These are phyloP conservation scores for Penicillium sp. DNA, from an alignment of 2,329 filamentous ascomycete genomes.

Conservation along the genomic window DNA sequence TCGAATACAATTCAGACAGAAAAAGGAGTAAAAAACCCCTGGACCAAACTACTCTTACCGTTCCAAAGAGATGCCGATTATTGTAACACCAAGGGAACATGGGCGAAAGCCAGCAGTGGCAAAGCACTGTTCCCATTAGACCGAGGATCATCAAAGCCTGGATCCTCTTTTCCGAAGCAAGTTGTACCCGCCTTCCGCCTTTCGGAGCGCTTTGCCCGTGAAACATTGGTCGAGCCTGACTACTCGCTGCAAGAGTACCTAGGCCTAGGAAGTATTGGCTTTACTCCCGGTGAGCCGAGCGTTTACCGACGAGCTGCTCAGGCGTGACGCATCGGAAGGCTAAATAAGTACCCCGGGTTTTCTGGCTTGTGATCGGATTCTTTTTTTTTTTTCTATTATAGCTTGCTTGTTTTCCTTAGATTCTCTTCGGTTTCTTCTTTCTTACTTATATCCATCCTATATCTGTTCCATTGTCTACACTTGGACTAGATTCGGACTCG, in stretches of 20 bases:
- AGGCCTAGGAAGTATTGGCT: conserved; percentile 21
- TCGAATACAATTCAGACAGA: background rate
- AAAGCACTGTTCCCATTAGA: conserved; percentile 33
- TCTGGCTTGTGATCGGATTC: conserved; percentile 31
- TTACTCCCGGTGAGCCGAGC: conserved; percentile 41
- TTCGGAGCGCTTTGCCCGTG: conserved; percentile 31
- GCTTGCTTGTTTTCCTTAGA: conserved; percentile 2
- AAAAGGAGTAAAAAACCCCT: background rate
- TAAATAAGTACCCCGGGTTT: conserved; percentile 33
- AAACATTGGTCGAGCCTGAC: conserved; percentile 18
- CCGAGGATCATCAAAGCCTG: conserved; percentile 38
- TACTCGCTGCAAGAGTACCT: conserved; percentile 12
- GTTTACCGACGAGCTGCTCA: conserved; percentile 36
- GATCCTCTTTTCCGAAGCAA: conserved; percentile 41
- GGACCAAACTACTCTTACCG: background rate
- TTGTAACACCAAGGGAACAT: background rate
- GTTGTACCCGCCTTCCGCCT: conserved; percentile 26
- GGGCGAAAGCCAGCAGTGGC: conserved; percentile 7
- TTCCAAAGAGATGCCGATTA: conserved; percentile 16
- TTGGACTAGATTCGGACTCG: conserved; percentile 9
- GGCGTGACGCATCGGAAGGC: conserved; percentile 30
- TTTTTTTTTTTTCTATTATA: conserved; percentile 11
- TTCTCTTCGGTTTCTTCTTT: conserved; percentile 3
- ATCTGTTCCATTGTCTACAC: conserved; percentile 6
- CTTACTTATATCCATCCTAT: conserved; percentile 5